A percentile compares a stretch with the other conserved stretches of the same genome.
These are phyloP conservation scores for Nannizziopsis barbatae DNA, from an alignment of 2,329 filamentous ascomycete genomes.

Conservation along the genomic window DNA sequence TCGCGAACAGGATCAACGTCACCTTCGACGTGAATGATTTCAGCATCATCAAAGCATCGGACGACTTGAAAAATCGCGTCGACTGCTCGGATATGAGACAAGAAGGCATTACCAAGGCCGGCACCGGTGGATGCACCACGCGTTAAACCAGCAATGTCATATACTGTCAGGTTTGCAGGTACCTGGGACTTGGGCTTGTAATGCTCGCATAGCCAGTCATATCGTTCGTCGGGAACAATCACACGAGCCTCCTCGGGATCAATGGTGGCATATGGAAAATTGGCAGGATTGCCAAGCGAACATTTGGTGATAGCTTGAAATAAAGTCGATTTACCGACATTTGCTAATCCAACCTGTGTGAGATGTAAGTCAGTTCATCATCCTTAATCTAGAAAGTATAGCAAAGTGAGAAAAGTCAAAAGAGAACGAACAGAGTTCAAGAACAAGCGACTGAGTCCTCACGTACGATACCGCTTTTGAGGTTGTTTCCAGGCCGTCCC, in stretches of 20 bases:
- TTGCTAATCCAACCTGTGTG: conserved; percentile 82
- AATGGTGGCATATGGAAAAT: conserved; percentile 98
- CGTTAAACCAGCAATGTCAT: conserved; percentile 95
- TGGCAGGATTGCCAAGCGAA: conserved; percentile 93
- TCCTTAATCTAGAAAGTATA: background rate
- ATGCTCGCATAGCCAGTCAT: conserved; percentile 88
- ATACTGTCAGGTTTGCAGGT: conserved; percentile 95
- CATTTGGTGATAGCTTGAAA: conserved; percentile 99
- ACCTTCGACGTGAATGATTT: conserved; percentile 99
- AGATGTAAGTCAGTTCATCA: conserved; percentile 1
- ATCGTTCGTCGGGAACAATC: conserved; percentile 89
- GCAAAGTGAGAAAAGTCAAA: conserved; percentile 16
- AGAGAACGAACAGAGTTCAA: conserved; percentile 16
- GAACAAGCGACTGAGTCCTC: conserved; percentile 36
- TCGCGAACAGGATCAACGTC: conserved; percentile 93
- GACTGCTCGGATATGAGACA: conserved; percentile 96
- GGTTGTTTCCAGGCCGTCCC: conserved; percentile 89
- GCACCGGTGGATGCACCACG: conserved; percentile 93
- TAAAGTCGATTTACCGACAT: conserved; percentile 97
- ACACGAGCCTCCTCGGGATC: conserved; percentile 97
- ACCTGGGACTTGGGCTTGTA: conserved; percentile 97
- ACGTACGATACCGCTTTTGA: conserved; percentile 98
- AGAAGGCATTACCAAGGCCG: conserved; percentile 92
- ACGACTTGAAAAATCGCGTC: conserved; percentile 98
- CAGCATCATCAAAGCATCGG: conserved; percentile 93